Evolutionary conservation across 805 yeast species (phyloP).

Genomic region (Wickerhamiella azyma): DNA sequence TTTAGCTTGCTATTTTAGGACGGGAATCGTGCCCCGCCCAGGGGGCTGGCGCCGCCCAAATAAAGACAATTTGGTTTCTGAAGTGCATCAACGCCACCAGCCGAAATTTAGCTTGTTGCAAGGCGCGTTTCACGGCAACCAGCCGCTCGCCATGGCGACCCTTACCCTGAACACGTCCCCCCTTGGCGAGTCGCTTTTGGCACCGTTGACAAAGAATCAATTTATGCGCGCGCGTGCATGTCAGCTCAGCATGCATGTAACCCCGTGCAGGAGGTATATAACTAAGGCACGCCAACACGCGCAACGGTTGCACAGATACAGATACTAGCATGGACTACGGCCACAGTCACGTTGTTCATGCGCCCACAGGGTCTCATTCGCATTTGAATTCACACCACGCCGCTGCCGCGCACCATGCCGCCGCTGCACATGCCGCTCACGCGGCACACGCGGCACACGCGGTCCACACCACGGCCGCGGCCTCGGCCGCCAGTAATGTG

Average conservation of each 20-base stretch:
- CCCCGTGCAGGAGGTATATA: neutral
- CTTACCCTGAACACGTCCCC: neutral
- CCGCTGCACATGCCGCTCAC: too few relatives aligned
- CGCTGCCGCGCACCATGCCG: too few relatives aligned
- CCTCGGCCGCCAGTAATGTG: conserved; percentile 26
- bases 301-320: too few relatives aligned
- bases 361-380: too few relatives aligned
- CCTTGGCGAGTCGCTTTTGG: neutral
- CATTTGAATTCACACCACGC: too few relatives aligned
- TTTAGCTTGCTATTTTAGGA: too few relatives aligned
- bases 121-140: neutral
- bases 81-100: too few relatives aligned
- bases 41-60: neutral
- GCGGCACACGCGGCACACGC: neutral
- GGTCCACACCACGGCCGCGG: neutral
- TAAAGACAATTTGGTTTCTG: too few relatives aligned
- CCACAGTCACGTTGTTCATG: too few relatives aligned
- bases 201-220: neutral
- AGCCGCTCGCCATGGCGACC: neutral
- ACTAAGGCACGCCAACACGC: neutral
- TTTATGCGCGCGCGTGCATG: neutral
- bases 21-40: neutral
- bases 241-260: neutral
- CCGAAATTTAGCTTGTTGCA: neutral
- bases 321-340: too few relatives aligned